A percentile compares a stretch with the other conserved stretches of the same genome.
Evolutionary conservation across 2,329 filamentous ascomycete genomes (phyloP).

Genomic region (Penicillium digitatum): DNA sequence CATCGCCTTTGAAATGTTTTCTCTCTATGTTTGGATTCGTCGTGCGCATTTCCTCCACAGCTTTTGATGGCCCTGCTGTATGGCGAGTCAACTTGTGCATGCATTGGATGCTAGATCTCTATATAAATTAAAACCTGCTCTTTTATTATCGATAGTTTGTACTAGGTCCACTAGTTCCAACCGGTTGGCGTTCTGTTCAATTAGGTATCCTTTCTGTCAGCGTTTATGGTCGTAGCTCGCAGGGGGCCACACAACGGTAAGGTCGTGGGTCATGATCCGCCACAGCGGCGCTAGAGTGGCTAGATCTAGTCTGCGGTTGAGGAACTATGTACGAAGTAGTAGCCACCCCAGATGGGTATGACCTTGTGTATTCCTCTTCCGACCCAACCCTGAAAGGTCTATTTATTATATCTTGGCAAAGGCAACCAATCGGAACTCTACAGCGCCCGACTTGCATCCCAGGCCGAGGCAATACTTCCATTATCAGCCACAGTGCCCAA

Average conservation of each 20-base stretch:
- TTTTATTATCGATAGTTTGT: not conserved
- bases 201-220: not conserved
- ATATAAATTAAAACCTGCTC: not conserved
- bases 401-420: not conserved
- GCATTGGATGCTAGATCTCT: not conserved
- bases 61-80: conserved; percentile 5
- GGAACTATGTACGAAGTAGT: not conserved
- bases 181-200: not conserved
- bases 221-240: not conserved
- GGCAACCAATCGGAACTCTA: conserved; percentile 2
- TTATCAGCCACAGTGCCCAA: not conserved
- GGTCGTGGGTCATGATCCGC: not conserved
- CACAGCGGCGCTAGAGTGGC: conserved; percentile 5
- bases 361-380: not conserved
- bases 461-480: conserved; percentile 2
- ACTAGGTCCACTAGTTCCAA: not conserved
- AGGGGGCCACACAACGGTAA: not conserved
- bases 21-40: conserved; percentile 9
- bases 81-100: conserved; percentile 6
- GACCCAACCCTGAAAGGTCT: not conserved
- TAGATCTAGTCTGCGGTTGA: not conserved
- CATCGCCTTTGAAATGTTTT: conserved; percentile 15
- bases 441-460: not conserved
- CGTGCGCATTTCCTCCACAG: conserved; percentile 4
- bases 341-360: not conserved